Evolutionary conservation across 31 red algal species (phyloP), one percentile per base, ranked within the genome.

Genomic region (Odonthalia washingtoniensis): DNA sequence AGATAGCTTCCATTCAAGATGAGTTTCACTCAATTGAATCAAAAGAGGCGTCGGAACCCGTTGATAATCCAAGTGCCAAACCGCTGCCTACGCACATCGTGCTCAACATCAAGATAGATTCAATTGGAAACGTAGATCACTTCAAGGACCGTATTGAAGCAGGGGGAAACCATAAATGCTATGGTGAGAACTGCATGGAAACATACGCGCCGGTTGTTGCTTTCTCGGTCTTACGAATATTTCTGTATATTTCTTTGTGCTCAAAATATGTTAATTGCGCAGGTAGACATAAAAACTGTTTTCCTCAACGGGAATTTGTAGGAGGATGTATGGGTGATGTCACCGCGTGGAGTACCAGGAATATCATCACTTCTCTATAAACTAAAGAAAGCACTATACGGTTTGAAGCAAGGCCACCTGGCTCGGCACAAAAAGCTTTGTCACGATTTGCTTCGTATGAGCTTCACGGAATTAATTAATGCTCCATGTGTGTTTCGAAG

Each of bases 381-480:
- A 63, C 65, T 83, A 14, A 34, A 44, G 27, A 83, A 72, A 30
- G 36, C 35, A 70, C 40, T 83, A 36, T 83, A 83, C 6, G 80
- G 65, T 2, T 38, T 83, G 4, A 46, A 69, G 45, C 80, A 70
- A 44, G 36, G 63, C 42, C 64, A 72, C 2, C 6, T 69, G 65
- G 37, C 40, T 4, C 41, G 80, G 65, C 80, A 70, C 32, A 80
- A 3, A n/a, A 60, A 64, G 32, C 31, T 60, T 31, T 38, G 46
- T 4, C 4, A 4, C 3, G 46, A 80, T 24, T 37, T 80, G 40
- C n/a, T n/a, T n/a, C n/a, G n/a, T n/a, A n/a, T n/a, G n/a, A n/a
- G n/a, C n/a, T n/a, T n/a, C n/a, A n/a, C n/a, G n/a, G n/a, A n/a
- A n/a, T n/a, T n/a, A n/a, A n/a, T n/a, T n/a, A n/a, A n/a, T n/a